A percentile compares a stretch with the other conserved stretches of the same genome.
Evolutionary conservation across 2,329 filamentous ascomycete genomes (phyloP).

Genomic region (Madurella fahalii): DNA sequence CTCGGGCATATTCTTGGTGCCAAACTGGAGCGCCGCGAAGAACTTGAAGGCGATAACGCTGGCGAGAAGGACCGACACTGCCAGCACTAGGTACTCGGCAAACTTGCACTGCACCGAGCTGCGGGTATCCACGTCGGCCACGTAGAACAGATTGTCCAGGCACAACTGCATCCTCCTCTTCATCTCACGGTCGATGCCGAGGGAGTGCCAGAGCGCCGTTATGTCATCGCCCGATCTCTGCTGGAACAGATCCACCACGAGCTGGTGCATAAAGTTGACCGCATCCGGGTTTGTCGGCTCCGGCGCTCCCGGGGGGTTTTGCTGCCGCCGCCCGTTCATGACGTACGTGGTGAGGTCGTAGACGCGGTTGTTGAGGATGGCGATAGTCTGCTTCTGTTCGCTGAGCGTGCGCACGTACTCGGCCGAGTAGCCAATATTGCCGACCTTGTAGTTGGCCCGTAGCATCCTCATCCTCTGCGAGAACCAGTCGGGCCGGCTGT

Average conservation of each 20-base stretch:
- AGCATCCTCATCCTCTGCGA: slow-evolving; percentile 79
- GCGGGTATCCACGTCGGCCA: slow-evolving; percentile 87
- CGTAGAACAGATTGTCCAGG: slow-evolving; percentile 90
- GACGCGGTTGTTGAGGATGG: slow-evolving; percentile 71
- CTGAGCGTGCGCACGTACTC: slow-evolving; percentile 71
- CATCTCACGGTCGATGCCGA: slow-evolving; percentile 54
- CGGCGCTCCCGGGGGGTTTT: slow-evolving; percentile 51
- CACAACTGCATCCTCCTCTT: slow-evolving; percentile 73
- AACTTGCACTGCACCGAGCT: slow-evolving; percentile 83
- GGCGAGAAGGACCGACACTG: slow-evolving; percentile 75
- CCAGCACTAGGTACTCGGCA: slow-evolving; percentile 82
- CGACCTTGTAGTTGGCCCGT: slow-evolving; percentile 76
- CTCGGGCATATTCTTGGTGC: slow-evolving; percentile 84
- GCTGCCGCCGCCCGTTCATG: slow-evolving; percentile 64
- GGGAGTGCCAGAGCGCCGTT: slow-evolving; percentile 73
- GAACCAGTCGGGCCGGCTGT: slow-evolving; percentile 87
- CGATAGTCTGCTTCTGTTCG: slow-evolving; percentile 61
- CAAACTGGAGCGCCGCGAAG: slow-evolving; percentile 90
- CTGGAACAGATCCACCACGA: slow-evolving; percentile 73
- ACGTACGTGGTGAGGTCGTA: slow-evolving; percentile 89
- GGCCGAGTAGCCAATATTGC: slow-evolving; percentile 77
- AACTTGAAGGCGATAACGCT: slow-evolving; percentile 93
- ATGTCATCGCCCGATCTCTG: slow-evolving; percentile 73
- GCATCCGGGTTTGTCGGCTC: slow-evolving; percentile 45
- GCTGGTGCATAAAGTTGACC: slow-evolving; percentile 74